Base-by-base conservation (phyloP, 345 rosid species). In the Euclidium syriacum region DNA sequence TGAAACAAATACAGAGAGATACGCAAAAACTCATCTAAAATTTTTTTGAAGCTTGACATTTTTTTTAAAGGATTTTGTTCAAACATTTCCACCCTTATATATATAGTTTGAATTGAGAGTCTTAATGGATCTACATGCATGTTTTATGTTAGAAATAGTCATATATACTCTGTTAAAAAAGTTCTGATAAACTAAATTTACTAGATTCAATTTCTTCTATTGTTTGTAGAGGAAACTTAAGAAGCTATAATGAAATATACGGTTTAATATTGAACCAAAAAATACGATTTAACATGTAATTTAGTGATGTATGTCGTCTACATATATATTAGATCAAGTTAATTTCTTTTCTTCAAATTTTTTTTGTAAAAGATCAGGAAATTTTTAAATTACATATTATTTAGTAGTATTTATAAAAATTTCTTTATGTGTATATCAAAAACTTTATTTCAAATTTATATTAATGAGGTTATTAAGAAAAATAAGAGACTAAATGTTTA, bases 1-100 rank as follows among this genome's bases (percentile, higher is more conserved):
- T 57, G n/a, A 25, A 34, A 56, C 26, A n/a, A 17, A 25, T 50
- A 29, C 53, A 50, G 52, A 57, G 43, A 44, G 26, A 32, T 41
- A 32, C 56, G 58, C 8, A 51, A 48, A 51, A 48, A 35, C 15
- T 67, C 50, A 39, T 66, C 33, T 50, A 17, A 11, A n/a, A 27
- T n/a, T n/a, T n/a, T n/a, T n/a, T n/a, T n/a, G n/a, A 10, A 16
- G 14, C 6, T 10, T 38, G 33, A 55, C 20, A 10, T 17, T 52
- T 12, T 10, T 23, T 46, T 2, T 39, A 35, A 58, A 33, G 10
- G 42, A 67, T 6, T 36, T 58, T 67, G 42, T 38, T 38, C 19
- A 30, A 40, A 67, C 11, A 50, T 3, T 58, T 16, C 30, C 20
- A 27, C 15, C 49, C 35, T 67, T 15, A 5, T 29, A 29, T 29